phyloP scores from a whole-genome alignment of 2,329 filamentous ascomycete genomes.

The Aspergillus sergii region DNA sequence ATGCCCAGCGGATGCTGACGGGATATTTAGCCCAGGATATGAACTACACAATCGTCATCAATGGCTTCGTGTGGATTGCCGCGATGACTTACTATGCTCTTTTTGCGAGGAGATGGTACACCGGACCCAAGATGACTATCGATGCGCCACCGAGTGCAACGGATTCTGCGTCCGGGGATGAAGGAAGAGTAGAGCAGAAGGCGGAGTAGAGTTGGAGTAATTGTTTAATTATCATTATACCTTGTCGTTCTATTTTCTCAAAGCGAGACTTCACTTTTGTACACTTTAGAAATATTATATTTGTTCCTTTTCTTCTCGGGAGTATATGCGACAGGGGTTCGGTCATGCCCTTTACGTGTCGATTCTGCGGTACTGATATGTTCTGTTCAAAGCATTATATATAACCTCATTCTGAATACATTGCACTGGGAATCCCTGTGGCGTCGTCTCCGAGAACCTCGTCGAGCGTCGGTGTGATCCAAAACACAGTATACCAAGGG shows the following conservation, averaged over 20 bases:
- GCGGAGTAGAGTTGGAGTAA: not conserved
- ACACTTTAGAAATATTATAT: not conserved
- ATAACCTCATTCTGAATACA: too few relatives aligned
- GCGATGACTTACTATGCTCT: conserved; percentile 59
- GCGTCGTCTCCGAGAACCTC: not conserved
- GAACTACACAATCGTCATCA: conserved; percentile 68
- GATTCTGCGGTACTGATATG: too few relatives aligned
- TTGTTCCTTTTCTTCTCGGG: not conserved
- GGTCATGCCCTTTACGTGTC: too few relatives aligned
- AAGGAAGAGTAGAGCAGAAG: not conserved
- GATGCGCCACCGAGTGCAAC: conserved; percentile 24
- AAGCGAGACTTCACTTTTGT: not conserved
- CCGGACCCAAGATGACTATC: conserved; percentile 61
- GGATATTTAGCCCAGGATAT: conserved; percentile 47
- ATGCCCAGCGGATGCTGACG: not conserved
- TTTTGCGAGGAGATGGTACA: conserved; percentile 63
- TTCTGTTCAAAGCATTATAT: too few relatives aligned
- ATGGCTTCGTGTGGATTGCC: conserved; percentile 61
- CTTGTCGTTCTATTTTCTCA: not conserved
- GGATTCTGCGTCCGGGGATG: not conserved
- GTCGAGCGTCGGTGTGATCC: too few relatives aligned
- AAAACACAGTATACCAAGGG: too few relatives aligned
- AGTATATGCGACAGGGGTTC: too few relatives aligned
- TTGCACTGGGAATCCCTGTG: not conserved
- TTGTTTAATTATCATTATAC: not conserved